A percentile compares a stretch with the other conserved stretches of the same genome.
Evolutionary conservation across 495 filamentous ascomycete genomes (phyloP).

Genomic region (Aspergillus diversus): DNA sequence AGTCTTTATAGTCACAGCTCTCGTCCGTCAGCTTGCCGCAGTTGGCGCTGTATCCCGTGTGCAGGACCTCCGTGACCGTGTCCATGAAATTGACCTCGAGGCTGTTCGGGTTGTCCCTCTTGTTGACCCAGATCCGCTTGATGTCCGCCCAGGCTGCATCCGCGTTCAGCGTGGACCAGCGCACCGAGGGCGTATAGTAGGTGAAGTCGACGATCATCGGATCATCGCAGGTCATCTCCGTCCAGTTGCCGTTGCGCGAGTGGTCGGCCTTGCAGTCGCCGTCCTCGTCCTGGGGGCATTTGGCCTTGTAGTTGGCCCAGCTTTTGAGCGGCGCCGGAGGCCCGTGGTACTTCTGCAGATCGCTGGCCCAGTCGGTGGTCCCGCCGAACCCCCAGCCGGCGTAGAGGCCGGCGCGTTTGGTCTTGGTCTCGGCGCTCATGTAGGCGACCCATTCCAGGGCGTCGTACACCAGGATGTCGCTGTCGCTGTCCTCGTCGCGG

Average conservation of each 20-base stretch:
- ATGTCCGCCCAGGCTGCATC: slow-evolving; percentile 28
- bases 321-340: neutral
- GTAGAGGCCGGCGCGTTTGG: slow-evolving; percentile 23
- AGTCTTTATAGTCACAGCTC: slow-evolving; percentile 10
- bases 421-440: slow-evolving; percentile 44
- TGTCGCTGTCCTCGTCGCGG: slow-evolving; percentile 23
- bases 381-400: slow-evolving; percentile 32
- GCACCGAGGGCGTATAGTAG: slow-evolving; percentile 11
- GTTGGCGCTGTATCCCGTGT: slow-evolving; percentile 15
- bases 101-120: slow-evolving; percentile 3
- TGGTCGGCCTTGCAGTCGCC: neutral
- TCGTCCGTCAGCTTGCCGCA: slow-evolving; percentile 19
- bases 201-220: neutral
- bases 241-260: slow-evolving; percentile 29
- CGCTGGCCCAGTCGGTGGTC: slow-evolving; percentile 44
- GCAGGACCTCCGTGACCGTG: neutral
- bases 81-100: neutral
- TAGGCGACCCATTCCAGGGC: slow-evolving; percentile 43
- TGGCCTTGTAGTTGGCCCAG: slow-evolving; percentile 10
- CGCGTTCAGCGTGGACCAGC: slow-evolving; percentile 28
- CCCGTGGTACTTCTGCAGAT: slow-evolving; percentile 29
- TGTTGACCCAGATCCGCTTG: slow-evolving; percentile 15
- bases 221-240: slow-evolving; percentile 23
- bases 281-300: too few relatives aligned
- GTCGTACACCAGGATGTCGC: slow-evolving; percentile 45